These are phyloP conservation scores for Penicillium cataractarum DNA, from an alignment of 495 filamentous ascomycete species.

Conservation along the genomic window DNA sequence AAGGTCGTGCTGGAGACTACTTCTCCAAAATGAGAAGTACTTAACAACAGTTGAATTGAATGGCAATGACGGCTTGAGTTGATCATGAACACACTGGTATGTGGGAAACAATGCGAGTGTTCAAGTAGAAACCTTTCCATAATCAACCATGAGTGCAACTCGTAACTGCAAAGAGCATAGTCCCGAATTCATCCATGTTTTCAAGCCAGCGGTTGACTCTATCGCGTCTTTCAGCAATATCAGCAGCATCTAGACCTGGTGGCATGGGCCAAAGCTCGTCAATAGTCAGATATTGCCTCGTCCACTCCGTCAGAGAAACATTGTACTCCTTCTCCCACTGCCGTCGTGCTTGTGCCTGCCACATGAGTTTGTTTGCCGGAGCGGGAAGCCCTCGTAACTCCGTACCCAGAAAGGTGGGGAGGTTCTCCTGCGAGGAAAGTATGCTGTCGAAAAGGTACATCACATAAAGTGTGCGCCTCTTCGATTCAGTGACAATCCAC, in stretches of 20 bases:
- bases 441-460: conserved; percentile 56
- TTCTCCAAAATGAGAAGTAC: conserved; percentile 7
- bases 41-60: neutral
- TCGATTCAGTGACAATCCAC: conserved; percentile 52
- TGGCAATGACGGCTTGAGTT: neutral
- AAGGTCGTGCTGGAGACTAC: conserved; percentile 30
- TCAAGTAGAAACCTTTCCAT: neutral
- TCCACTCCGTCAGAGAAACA: conserved; percentile 44
- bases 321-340: conserved; percentile 50
- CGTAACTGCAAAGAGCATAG: conserved; percentile 51
- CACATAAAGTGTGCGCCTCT: conserved; percentile 47
- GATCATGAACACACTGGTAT: neutral
- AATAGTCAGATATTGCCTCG: conserved; percentile 38
- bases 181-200: conserved; percentile 50
- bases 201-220: conserved; percentile 50
- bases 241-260: conserved; percentile 27
- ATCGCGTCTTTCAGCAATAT: conserved; percentile 28
- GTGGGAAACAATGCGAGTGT: neutral
- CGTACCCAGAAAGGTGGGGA: conserved; percentile 50
- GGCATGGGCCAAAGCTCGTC: conserved; percentile 50
- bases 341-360: conserved; percentile 36
- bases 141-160: conserved; percentile 43
- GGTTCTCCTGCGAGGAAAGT: conserved; percentile 41
- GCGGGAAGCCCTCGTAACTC: conserved; percentile 46
- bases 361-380: conserved; percentile 38